Evolutionary conservation across 495 filamentous ascomycete species (phyloP), one percentile per base, ranked within the genome.

Genomic region (Evansstolkia leycettana): DNA sequence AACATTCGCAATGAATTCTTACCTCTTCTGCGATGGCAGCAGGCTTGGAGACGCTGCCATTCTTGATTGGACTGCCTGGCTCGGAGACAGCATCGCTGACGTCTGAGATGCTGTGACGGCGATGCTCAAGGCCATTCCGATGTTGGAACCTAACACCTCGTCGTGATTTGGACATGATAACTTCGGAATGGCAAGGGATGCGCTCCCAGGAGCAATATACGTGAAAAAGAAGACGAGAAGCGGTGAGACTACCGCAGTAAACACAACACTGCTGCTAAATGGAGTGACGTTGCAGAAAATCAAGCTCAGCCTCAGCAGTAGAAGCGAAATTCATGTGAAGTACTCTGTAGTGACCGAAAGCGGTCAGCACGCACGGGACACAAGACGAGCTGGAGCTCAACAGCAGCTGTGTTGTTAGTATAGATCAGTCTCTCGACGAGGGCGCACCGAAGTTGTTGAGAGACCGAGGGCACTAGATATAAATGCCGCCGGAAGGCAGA

Each of bases 131-230:
- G 36, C 64, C 73, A 37, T 58, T 75, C 34, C 76, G 68, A 52
- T 82, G 77, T 42, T 77, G 75, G 60, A 94, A 94, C 52, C 84
- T 79, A 48, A 94, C 84, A 58, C 78, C 79, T 48, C 85, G 75
- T 52, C 82, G 79, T 41, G 80, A 70, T 66, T 78, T 82, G 42
- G 76, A 70, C 80, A 83, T 84, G 52, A 48, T 39, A 28, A 24
- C 18, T 33, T 37, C 34, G 36, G 41, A 34, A 40, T 24, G 24
- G 37, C 24, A 26, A 26, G 24, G n/a, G 7, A 26, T n/a, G 24
- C 28, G 10, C 28, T 29, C 14, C 11, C 11, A 29, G 28, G 5
- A 5, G 28, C n/a, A n/a, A n/a, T n/a, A 9, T 23, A 9, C 9
- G 17, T 7, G 17, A 5, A 11, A n/a, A 11, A 12, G 20, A 23